A percentile compares a stretch with the other conserved stretches of the same genome.
phyloP scores from a whole-genome alignment of 495 filamentous ascomycete genomes.

The Penicillium fimorum region DNA sequence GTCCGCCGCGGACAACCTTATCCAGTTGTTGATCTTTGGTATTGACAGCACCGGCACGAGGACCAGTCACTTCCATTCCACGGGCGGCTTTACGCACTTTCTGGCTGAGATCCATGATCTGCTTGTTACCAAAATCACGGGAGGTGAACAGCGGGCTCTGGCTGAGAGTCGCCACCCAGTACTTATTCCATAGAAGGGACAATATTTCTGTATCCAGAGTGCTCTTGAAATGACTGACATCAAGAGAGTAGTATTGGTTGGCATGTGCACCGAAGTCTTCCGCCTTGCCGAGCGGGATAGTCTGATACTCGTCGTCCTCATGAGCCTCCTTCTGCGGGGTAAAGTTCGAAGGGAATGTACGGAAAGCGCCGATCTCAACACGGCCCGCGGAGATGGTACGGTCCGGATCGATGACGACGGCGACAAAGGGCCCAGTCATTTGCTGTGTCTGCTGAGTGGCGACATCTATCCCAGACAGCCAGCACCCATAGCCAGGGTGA shows the following conservation, averaged over 20 bases:
- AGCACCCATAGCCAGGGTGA: slow-evolving; percentile 98
- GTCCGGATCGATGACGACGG: slow-evolving; percentile 96
- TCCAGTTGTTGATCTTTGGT: slow-evolving; percentile 64
- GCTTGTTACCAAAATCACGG: slow-evolving; percentile 87
- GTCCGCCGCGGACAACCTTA: slow-evolving; percentile 75
- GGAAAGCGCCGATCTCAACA: slow-evolving; percentile 96
- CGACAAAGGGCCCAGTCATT: slow-evolving; percentile 86
- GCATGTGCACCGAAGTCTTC: slow-evolving; percentile 96
- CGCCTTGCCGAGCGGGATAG: slow-evolving; percentile 85
- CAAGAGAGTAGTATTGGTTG: slow-evolving; percentile 83
- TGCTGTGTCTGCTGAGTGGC: slow-evolving; percentile 83
- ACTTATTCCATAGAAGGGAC: slow-evolving; percentile 96
- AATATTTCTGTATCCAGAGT: slow-evolving; percentile 82
- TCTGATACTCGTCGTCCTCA: slow-evolving; percentile 50
- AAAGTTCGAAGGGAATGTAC: slow-evolving; percentile 81
- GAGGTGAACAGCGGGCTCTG: slow-evolving; percentile 90
- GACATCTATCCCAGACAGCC: slow-evolving; percentile 96
- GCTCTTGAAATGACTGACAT: slow-evolving; percentile 90
- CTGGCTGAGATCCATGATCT: slow-evolving; percentile 81
- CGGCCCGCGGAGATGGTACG: slow-evolving; percentile 92
- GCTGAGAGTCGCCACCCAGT: slow-evolving; percentile 98
- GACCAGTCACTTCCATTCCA: slow-evolving; percentile 42
- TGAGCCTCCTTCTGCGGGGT: slow-evolving; percentile 50
- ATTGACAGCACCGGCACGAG: slow-evolving; percentile 28
- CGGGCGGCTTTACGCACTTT: slow-evolving; percentile 68